Percentiles rank a stretch among this genome's conserved stretches.
Conservation (phyloP, 257 asterid genomes). For the Fraxinus pennsylvanica region DNA sequence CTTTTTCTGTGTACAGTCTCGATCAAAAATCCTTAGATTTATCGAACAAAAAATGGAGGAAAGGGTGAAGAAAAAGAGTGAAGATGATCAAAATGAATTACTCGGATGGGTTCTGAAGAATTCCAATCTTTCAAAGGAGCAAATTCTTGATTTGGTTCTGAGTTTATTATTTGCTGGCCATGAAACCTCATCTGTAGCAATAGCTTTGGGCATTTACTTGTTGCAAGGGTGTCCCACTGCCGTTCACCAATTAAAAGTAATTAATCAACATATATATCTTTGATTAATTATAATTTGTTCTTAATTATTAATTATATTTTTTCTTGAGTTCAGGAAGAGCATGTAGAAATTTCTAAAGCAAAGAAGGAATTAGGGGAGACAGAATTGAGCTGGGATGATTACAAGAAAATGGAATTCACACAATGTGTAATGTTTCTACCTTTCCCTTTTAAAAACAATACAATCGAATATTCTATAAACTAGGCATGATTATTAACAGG, state of each 20-base stretch:
- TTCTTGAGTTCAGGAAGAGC: slow-evolving; percentile 56
- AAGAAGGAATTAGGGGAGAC: slow-evolving; percentile 45
- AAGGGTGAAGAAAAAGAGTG: slow-evolving; percentile 39
- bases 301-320: neutral
- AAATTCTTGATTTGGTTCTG: slow-evolving; percentile 74
- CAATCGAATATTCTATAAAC: no score
- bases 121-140: slow-evolving; percentile 76
- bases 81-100: slow-evolving; percentile 63
- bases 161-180: slow-evolving; percentile 91
- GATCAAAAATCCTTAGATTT: slow-evolving; percentile 71
- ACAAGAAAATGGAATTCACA: slow-evolving; percentile 90
- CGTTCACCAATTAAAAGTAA: slow-evolving; percentile 55
- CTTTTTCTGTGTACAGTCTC: slow-evolving; percentile 48
- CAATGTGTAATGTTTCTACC: slow-evolving; percentile 66
- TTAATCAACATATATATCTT: neutral
- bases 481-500: slow-evolving; percentile 35
- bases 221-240: slow-evolving; percentile 68
- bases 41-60: slow-evolving; percentile 80
- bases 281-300: neutral
- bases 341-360: slow-evolving; percentile 46
- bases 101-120: slow-evolving; percentile 85
- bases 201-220: slow-evolving; percentile 78
- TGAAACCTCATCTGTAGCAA: slow-evolving; percentile 84
- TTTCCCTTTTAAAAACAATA: neutral
- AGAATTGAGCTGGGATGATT: slow-evolving; percentile 81